These are phyloP conservation scores for Globisporangium uncinulatum DNA, from an alignment of 352 stramenopile species.

Conservation along the genomic window DNA sequence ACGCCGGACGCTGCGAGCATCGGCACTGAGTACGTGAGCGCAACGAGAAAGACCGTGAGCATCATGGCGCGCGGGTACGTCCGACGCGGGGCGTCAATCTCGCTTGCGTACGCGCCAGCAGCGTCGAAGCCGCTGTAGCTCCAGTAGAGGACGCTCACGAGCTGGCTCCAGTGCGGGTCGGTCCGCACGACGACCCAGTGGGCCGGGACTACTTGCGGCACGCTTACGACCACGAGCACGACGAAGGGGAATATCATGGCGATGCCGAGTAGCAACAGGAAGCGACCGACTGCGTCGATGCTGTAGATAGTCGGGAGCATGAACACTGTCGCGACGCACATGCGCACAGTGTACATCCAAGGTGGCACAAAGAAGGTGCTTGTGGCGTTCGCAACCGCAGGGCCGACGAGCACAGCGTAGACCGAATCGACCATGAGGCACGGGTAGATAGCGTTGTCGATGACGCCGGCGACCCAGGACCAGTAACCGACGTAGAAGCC, in stretches of 20 bases:
- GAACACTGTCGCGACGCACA: conserved; percentile 28
- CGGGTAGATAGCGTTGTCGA: conserved; percentile 84
- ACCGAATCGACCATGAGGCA: conserved; percentile 34
- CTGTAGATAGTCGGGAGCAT: conserved; percentile 66
- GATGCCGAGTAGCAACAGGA: conserved; percentile 42
- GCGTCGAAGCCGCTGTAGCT: conserved; percentile 81
- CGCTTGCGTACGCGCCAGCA: conserved; percentile 61
- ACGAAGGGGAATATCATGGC: conserved; percentile 69
- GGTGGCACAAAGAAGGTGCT: conserved; percentile 4
- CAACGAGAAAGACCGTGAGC: conserved; percentile 66
- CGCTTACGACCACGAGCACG: conserved; percentile 39
- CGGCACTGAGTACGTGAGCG: conserved; percentile 70
- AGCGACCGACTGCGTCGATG: conserved; percentile 62
- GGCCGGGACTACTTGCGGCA: conserved; percentile 52
- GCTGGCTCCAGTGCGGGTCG: conserved; percentile 48
- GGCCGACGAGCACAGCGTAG: not conserved
- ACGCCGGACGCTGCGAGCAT: conserved; percentile 64
- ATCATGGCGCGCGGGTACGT: conserved; percentile 79
- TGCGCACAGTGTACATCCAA: conserved; percentile 5
- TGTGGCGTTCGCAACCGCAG: not conserved
- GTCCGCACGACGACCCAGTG: conserved; percentile 69
- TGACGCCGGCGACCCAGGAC: conserved; percentile 77
- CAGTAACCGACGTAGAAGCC: conserved; percentile 83
- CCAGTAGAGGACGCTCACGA: conserved; percentile 76
- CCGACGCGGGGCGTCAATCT: conserved; percentile 61